These are phyloP conservation scores for Trichophyton schoenleinii DNA, from an alignment of 2,329 filamentous ascomycete genomes.

Conservation along the genomic window DNA sequence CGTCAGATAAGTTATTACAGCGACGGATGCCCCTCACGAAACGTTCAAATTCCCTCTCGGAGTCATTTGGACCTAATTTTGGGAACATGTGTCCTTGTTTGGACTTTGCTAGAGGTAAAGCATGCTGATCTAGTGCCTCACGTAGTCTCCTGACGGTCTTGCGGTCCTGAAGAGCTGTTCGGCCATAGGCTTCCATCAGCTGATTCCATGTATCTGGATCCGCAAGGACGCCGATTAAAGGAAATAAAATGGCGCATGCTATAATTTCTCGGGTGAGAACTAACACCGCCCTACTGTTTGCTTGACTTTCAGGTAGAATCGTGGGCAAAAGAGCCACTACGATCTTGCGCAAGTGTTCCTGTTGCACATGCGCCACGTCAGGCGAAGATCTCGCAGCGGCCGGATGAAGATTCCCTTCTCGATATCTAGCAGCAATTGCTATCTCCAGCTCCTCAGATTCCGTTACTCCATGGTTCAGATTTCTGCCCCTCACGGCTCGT, in stretches of 20 bases:
- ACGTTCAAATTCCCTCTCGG: constrained; percentile 83
- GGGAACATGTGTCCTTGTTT: constrained; percentile 60
- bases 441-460: constrained; percentile 93
- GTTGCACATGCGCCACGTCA: constrained; percentile 72
- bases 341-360: constrained; percentile 74
- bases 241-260: constrained; percentile 79
- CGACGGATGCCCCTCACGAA: constrained; percentile 84
- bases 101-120: constrained; percentile 60
- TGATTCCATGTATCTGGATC: constrained; percentile 98
- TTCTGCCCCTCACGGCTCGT: constrained; percentile 68
- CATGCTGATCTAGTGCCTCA: constrained; percentile 86
- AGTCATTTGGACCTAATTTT: constrained; percentile 66
- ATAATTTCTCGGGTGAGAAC: constrained; percentile 79
- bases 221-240: constrained; percentile 63
- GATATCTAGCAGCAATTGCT: constrained; percentile 90
- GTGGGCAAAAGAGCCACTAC: constrained; percentile 59
- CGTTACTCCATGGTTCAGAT: constrained; percentile 78
- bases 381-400: constrained; percentile 73
- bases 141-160: constrained; percentile 88
- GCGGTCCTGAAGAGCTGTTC: constrained; percentile 80
- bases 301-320: constrained; percentile 59
- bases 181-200: constrained; percentile 76
- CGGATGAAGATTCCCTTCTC: constrained; percentile 73
- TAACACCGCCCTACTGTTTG: constrained; percentile 67
- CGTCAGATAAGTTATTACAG: constrained; percentile 83